A percentile compares a stretch with the other conserved stretches of the same genome.
Evolutionary conservation across 1,284 basidiomycete species (phyloP).

Genomic region (Xerocomus amazonicus): DNA sequence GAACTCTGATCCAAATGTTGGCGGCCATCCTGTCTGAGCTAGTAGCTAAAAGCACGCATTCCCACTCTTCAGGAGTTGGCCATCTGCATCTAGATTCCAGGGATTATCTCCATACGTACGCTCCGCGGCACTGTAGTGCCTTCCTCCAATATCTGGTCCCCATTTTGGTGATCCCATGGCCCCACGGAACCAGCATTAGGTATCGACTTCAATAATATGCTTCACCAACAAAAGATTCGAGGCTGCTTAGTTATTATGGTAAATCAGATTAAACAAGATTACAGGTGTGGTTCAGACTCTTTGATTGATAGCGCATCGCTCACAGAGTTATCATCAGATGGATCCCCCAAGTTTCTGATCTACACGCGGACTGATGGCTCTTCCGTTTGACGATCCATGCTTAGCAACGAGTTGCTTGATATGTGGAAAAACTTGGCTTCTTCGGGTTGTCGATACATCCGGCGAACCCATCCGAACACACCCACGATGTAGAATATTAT

Average conservation of each 20-base stretch:
- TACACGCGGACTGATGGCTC: too few relatives aligned
- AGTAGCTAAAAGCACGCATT: neutral
- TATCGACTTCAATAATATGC: too few relatives aligned
- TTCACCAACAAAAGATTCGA: neutral
- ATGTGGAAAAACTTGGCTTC: too few relatives aligned
- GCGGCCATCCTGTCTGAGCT: neutral
- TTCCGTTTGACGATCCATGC: neutral
- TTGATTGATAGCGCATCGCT: neutral
- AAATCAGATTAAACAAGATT: neutral
- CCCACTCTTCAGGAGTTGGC: neutral
- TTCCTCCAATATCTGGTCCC: neutral
- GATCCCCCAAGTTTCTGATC: neutral
- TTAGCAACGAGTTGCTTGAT: too few relatives aligned
- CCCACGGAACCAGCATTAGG: too few relatives aligned
- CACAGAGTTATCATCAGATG: neutral
- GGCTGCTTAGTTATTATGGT: neutral
- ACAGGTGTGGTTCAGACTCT: neutral
- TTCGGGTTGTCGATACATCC: too few relatives aligned
- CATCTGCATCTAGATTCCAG: neutral
- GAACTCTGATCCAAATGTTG: slow-evolving; percentile 11
- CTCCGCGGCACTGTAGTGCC: neutral
- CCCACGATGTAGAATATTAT: neutral
- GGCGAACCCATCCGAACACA: neutral
- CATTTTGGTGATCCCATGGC: neutral
- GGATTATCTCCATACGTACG: neutral